Conservation (phyloP, 2,329 filamentous ascomycete species). For the Xylaria sp. region DNA sequence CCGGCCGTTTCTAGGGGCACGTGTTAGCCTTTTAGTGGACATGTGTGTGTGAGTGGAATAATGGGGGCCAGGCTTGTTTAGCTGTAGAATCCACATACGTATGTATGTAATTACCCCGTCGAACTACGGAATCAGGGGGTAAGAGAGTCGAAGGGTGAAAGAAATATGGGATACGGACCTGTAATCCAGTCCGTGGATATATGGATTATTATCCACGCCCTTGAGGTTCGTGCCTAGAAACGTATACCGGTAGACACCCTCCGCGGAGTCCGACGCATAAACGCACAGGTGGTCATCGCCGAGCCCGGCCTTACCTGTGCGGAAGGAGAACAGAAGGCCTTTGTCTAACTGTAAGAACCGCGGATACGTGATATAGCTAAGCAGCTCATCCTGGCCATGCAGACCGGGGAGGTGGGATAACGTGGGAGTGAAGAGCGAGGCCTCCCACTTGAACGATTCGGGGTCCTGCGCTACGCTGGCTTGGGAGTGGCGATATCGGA, state of each 20-base stretch:
- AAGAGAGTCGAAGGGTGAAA: no score
- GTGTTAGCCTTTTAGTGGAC: no score
- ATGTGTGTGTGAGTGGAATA: no score
- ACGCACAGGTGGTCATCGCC: constrained; percentile 52
- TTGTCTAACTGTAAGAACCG: constrained; percentile 46
- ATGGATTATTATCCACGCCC: constrained; percentile 53
- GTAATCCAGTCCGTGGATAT: constrained; percentile 52
- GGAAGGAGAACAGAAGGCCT: constrained; percentile 50
- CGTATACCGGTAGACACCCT: constrained; percentile 34
- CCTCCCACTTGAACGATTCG: constrained; percentile 35
- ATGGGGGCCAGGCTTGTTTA: no score
- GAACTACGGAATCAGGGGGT: no score
- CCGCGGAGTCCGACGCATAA: constrained; percentile 38
- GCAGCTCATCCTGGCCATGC: constrained; percentile 31
- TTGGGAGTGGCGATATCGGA: constrained; percentile 44
- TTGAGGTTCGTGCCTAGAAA: constrained; percentile 52
- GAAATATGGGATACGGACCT: constrained; percentile 11
- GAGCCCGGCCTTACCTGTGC: constrained; percentile 53
- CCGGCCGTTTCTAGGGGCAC: constrained; percentile 13
- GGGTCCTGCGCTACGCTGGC: constrained; percentile 39
- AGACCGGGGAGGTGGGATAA: constrained; percentile 42
- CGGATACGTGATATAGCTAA: constrained; percentile 51
- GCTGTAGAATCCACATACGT: no score
- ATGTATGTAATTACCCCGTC: no score
- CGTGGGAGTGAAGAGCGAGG: constrained; percentile 42